Evolutionary conservation across 371 early-diverging fungal genomes (phyloP).

Genomic region (Amoeboaphelidium protococcarum): DNA sequence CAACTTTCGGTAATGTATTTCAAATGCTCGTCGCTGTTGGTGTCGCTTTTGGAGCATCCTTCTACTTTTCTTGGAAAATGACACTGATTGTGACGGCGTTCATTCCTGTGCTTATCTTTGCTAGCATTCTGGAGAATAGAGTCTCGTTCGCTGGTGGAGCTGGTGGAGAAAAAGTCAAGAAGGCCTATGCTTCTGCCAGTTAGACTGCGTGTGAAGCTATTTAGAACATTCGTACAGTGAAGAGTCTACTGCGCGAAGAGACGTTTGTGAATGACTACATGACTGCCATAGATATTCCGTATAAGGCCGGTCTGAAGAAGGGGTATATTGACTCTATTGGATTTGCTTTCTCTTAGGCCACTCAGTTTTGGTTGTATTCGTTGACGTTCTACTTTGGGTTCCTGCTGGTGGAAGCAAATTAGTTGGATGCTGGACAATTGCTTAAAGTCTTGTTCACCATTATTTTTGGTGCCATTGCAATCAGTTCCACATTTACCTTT

Average conservation of each 20-base stretch:
- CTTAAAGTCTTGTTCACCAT: conserved; percentile 39
- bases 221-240: conserved; percentile 16
- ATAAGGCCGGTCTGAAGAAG: neutral
- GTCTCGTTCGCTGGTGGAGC: conserved; percentile 6
- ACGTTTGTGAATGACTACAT: neutral
- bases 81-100: conserved; percentile 21
- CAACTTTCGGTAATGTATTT: neutral
- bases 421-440: conserved; percentile 12
- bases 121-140: conserved; percentile 9
- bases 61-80: neutral
- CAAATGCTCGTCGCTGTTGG: neutral
- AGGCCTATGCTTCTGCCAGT: conserved; percentile 9
- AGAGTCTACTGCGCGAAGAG: conserved; percentile 14
- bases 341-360: conserved; percentile 1
- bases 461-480: conserved; percentile 31
- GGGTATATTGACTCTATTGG: neutral
- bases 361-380: neutral
- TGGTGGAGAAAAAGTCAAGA: neutral
- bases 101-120: conserved; percentile 18
- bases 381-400: neutral
- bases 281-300: neutral
- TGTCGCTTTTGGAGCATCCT: neutral
- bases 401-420: neutral
- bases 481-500: conserved; percentile 25
- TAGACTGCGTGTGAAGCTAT: conserved; percentile 7